These are phyloP conservation scores for Salix brachista DNA, from an alignment of 345 rosid species.

Conservation along the genomic window DNA sequence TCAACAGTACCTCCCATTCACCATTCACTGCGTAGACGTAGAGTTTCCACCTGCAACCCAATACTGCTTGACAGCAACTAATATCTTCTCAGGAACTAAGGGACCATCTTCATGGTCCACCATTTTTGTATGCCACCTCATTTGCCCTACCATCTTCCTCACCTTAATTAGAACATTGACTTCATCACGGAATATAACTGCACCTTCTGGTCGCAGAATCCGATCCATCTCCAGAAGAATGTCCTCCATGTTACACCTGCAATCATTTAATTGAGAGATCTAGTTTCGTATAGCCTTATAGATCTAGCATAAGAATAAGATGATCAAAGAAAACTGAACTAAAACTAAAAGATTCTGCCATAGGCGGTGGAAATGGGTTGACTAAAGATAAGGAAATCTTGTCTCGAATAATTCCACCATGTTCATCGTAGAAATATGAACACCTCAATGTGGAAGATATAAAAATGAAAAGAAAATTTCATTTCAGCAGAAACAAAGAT, in stretches of 20 bases:
- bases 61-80: constrained; percentile 91
- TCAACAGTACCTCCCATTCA: not conserved
- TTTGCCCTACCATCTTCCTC: constrained; percentile 67
- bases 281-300: not conserved
- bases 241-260: constrained; percentile 79
- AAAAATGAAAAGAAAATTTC: not conserved
- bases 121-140: constrained; percentile 95
- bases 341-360: not conserved
- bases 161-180: constrained; percentile 80
- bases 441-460: not conserved
- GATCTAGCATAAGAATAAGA: not conserved
- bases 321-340: not conserved
- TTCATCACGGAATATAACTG: constrained; percentile 80
- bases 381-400: not conserved
- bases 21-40: constrained; percentile 34
- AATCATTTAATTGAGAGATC: not conserved
- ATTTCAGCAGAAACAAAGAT: not conserved
- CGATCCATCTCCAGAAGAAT: constrained; percentile 98
- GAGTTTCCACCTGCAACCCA: constrained; percentile 81
- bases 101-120: constrained; percentile 99
- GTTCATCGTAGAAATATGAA: not conserved
- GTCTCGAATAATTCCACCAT: not conserved
- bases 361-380: not conserved
- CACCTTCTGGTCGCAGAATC: constrained; percentile 95
- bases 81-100: constrained; percentile 77